Evolutionary conservation across 2,329 filamentous ascomycete species (phyloP).

Genomic region (Pseudocercospora pini-densiflorae): DNA sequence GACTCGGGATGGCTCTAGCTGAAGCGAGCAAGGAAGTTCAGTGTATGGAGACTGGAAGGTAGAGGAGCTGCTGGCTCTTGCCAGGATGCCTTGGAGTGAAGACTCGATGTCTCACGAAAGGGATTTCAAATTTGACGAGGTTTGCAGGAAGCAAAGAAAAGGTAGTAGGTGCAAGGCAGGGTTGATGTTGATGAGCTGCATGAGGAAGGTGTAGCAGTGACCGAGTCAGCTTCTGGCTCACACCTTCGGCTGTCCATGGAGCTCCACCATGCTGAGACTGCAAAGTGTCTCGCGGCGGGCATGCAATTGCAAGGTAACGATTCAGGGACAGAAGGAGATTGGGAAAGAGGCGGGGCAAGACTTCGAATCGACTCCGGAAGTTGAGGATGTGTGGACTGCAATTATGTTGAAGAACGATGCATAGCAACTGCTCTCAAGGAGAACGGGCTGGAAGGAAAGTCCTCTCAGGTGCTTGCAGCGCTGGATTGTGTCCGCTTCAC

Average conservation of each 20-base stretch:
- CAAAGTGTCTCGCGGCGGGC: not conserved
- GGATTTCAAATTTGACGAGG: not conserved
- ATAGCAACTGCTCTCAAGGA: not conserved
- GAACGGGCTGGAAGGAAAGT: not conserved
- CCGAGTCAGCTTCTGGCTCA: not conserved
- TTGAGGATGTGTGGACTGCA: not conserved
- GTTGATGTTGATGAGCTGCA: not conserved
- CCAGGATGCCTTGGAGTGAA: not conserved
- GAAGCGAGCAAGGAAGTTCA: not conserved
- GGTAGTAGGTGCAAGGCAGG: not conserved
- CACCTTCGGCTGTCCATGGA: not conserved
- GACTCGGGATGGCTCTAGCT: not conserved
- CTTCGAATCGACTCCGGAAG: not conserved
- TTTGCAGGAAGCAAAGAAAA: not conserved
- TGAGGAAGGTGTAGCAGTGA: not conserved
- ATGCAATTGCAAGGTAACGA: not conserved
- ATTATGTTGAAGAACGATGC: not conserved
- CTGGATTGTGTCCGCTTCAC: not conserved
- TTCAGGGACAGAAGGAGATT: no score
- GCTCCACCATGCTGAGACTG: not conserved
- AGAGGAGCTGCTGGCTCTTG: not conserved
- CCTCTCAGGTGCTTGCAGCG: not conserved
- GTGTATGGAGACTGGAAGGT: not conserved
- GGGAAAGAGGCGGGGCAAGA: not conserved
- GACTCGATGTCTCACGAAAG: not conserved